Conservation (phyloP, 2,329 filamentous ascomycete genomes). For the Fusarium sp. region DNA sequence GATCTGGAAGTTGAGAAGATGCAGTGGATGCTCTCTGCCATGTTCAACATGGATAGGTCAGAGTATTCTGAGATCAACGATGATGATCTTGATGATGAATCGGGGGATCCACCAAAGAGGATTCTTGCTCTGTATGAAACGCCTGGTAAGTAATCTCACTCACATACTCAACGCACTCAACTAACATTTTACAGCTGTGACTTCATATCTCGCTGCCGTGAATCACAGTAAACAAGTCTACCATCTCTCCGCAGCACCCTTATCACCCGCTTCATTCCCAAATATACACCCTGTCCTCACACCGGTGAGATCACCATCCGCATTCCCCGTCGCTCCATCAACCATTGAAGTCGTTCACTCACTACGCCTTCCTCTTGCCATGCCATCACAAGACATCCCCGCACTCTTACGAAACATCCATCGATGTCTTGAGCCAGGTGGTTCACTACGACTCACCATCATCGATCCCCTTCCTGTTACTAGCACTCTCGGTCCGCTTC, state of each 20-base stretch:
- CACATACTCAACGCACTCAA: fast-evolving
- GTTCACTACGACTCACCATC: constrained; percentile 65
- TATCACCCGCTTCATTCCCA: constrained; percentile 46
- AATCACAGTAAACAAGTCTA: constrained; percentile 24
- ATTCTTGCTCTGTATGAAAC: constrained; percentile 30
- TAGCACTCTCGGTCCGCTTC: constrained; percentile 62
- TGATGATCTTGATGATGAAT: constrained; percentile 39
- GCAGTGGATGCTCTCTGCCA: constrained; percentile 67
- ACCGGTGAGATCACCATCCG: constrained; percentile 49
- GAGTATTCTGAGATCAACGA: not conserved
- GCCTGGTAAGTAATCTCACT: not conserved
- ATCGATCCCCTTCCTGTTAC: constrained; percentile 69
- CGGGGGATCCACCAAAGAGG: constrained; percentile 8
- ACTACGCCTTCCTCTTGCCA: constrained; percentile 64
- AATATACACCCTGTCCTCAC: constrained; percentile 54
- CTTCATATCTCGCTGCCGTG: constrained; percentile 24
- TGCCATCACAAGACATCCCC: constrained; percentile 66
- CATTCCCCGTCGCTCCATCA: constrained; percentile 51
- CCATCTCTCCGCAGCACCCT: constrained; percentile 24
- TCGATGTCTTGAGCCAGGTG: constrained; percentile 64
- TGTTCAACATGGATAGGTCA: constrained; percentile 55
- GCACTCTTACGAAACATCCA: constrained; percentile 65
- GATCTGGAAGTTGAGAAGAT: constrained; percentile 63
- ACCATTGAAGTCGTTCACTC: constrained; percentile 61
- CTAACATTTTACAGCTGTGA: constrained; percentile 3